Conservation (phyloP, 768 basidiomycete species). For the Sarcomyxa edulis region DNA sequence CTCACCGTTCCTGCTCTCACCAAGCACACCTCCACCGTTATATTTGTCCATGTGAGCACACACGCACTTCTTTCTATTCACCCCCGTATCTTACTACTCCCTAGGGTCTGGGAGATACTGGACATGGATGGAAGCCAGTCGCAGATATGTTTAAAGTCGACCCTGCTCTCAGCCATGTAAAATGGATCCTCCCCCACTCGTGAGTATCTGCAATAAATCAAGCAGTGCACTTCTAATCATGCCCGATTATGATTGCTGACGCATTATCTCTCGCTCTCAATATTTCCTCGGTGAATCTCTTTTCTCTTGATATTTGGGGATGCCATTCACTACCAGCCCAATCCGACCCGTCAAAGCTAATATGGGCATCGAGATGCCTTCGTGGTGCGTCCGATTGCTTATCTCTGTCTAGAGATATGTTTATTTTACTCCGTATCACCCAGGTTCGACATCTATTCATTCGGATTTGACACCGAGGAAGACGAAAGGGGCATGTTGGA, state of each 20-base stretch:
- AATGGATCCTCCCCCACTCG: constrained; percentile 89
- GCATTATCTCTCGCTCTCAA: constrained; percentile 7
- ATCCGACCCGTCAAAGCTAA: constrained; percentile 68
- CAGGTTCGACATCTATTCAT: constrained; percentile 77
- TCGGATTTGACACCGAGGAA: constrained; percentile 56
- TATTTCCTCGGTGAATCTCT: neutral
- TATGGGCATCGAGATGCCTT: constrained; percentile 67
- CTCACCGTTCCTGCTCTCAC: constrained; percentile 47
- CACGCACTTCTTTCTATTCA: constrained; percentile 6
- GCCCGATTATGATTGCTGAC: neutral
- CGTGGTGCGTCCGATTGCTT: constrained; percentile 45
- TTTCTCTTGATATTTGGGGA: constrained; percentile 8
- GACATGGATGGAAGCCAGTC: constrained; percentile 73
- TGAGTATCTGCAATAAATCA: constrained; percentile 28
- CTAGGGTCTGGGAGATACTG: constrained; percentile 74
- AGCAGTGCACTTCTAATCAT: neutral
- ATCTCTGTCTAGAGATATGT: constrained; percentile 3
- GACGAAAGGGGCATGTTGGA: constrained; percentile 76
- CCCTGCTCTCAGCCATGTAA: constrained; percentile 61
- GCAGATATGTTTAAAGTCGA: constrained; percentile 60
- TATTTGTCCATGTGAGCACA: constrained; percentile 78
- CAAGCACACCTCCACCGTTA: constrained; percentile 81
- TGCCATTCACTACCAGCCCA: constrained; percentile 40
- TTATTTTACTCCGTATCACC: no score
- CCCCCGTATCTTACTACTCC: constrained; percentile 5